Conservation (phyloP, 768 basidiomycete species). For the Paxillus ammoniavirescens region DNA sequence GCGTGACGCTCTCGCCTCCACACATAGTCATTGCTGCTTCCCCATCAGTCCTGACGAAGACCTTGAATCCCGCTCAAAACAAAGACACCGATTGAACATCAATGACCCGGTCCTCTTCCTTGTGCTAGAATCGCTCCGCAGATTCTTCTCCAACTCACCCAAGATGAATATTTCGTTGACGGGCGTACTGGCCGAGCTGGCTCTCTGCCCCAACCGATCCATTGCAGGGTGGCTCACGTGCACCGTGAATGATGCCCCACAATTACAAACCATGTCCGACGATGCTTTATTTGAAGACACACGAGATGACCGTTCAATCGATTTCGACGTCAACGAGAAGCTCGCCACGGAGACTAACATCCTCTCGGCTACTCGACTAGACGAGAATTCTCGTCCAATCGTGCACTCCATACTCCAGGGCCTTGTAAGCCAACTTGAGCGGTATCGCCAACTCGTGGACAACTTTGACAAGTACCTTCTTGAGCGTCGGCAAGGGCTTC, state of each 20-base stretch:
- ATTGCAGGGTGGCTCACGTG: conserved; percentile 89
- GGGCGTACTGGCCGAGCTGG: conserved; percentile 75
- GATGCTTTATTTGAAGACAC: conserved; percentile 39
- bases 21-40: conserved; percentile 66
- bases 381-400: conserved; percentile 73
- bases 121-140: conserved; percentile 66
- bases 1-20: conserved; percentile 65
- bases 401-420: conserved; percentile 79
- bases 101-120: conserved; percentile 73
- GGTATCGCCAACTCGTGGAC: conserved; percentile 70
- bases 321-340: conserved; percentile 68
- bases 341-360: conserved; percentile 54
- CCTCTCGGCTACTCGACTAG: conserved; percentile 65
- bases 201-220: conserved; percentile 82
- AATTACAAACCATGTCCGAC: conserved; percentile 7
- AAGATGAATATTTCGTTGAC: conserved; percentile 89
- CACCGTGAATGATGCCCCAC: conserved; percentile 41
- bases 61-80: conserved; percentile 36
- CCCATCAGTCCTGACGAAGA: conserved; percentile 43
- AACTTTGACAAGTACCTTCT: conserved; percentile 82
- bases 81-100: conserved; percentile 75
- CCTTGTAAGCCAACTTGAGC: conserved; percentile 77
- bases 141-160: conserved; percentile 83
- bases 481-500: conserved; percentile 83
- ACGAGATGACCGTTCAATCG: conserved; percentile 80